Evolutionary conservation across 257 asterid genomes (phyloP).

Genomic region (Solanum dulcamara): DNA sequence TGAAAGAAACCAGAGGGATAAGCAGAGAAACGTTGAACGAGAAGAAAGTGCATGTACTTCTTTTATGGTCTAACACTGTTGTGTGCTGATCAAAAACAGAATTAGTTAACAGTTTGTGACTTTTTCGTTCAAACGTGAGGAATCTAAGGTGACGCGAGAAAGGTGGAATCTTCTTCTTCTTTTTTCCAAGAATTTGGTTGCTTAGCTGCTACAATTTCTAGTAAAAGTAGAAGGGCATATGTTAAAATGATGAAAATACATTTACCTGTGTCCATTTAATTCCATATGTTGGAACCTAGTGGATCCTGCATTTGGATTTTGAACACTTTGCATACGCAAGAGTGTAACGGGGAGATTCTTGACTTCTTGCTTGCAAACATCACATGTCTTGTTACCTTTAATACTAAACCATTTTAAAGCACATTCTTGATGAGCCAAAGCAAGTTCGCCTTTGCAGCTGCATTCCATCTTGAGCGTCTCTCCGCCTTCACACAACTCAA

Average conservation of each 20-base stretch:
- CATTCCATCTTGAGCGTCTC: slow-evolving; percentile 92
- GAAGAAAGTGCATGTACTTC: neutral
- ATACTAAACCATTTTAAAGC: slow-evolving; percentile 87
- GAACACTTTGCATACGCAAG: slow-evolving; percentile 52
- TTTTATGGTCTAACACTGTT: neutral
- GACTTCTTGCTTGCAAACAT: slow-evolving; percentile 85
- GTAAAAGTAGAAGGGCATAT: neutral
- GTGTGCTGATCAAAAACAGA: neutral
- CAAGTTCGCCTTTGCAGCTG: slow-evolving; percentile 91
- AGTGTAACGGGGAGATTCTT: slow-evolving; percentile 79
- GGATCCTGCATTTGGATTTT: slow-evolving; percentile 13
- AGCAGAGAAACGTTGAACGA: neutral
- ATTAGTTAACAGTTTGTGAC: neutral
- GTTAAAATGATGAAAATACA: neutral
- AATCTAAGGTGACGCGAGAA: too few relatives aligned
- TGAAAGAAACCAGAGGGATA: neutral
- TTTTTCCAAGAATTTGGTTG: neutral
- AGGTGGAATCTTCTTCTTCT: neutral
- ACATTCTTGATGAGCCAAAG: slow-evolving; percentile 86
- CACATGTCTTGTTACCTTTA: slow-evolving; percentile 90
- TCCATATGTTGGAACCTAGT: slow-evolving; percentile 25
- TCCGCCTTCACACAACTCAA: slow-evolving; percentile 84
- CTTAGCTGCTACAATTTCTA: neutral
- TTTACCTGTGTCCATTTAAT: slow-evolving; percentile 68
- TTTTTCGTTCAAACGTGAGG: neutral